phyloP scores from a whole-genome alignment of 1,139 yeast species.

The Kodamaea sp. region DNA sequence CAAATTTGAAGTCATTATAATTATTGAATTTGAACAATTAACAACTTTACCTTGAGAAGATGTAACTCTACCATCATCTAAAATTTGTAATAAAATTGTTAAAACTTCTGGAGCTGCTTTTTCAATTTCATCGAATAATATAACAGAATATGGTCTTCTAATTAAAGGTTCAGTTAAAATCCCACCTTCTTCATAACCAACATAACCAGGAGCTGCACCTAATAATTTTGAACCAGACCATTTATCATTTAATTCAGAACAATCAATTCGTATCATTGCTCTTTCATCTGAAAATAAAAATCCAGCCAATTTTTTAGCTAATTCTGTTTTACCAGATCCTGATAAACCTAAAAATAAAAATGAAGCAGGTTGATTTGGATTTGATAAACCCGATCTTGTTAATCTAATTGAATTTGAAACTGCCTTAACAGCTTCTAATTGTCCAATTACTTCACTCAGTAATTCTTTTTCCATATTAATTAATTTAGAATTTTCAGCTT shows the following conservation, averaged over 20 bases:
- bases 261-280: slow-evolving; percentile 95
- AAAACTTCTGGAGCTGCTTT: slow-evolving; percentile 99
- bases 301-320: slow-evolving; percentile 94
- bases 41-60: slow-evolving; percentile 92
- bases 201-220: slow-evolving; percentile 98
- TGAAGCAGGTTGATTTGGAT: slow-evolving; percentile 95
- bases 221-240: slow-evolving; percentile 91
- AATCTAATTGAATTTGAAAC: slow-evolving; percentile 93
- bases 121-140: slow-evolving; percentile 93
- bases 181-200: slow-evolving; percentile 98
- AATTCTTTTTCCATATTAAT: slow-evolving; percentile 91
- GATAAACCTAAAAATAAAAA: slow-evolving; percentile 92
- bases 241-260: slow-evolving; percentile 93
- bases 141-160: slow-evolving; percentile 91
- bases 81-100: slow-evolving; percentile 82
- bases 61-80: slow-evolving; percentile 95
- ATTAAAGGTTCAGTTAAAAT: slow-evolving; percentile 86
- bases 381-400: slow-evolving; percentile 91
- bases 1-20: slow-evolving; percentile 95
- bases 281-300: slow-evolving; percentile 93
- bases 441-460: slow-evolving; percentile 86
- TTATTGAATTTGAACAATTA: slow-evolving; percentile 86
- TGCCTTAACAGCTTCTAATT: slow-evolving; percentile 92
- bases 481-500: slow-evolving; percentile 90
- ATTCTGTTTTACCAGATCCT: slow-evolving; percentile 97